Evolutionary conservation across 805 yeast genomes (phyloP).

Genomic region (Huiozyma naganishii): DNA sequence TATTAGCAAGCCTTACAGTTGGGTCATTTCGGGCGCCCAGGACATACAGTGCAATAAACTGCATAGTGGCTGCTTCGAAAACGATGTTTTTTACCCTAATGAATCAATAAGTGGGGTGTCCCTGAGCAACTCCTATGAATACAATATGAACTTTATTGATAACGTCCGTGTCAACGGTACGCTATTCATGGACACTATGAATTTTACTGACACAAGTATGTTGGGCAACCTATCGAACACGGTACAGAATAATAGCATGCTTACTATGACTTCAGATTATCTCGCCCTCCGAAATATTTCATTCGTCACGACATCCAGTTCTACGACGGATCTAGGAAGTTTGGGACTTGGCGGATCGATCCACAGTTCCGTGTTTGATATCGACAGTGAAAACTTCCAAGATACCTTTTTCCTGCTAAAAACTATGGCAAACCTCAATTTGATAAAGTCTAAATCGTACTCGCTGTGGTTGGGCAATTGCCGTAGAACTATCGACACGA

Average conservation of each 20-base stretch:
- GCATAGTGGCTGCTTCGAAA: conserved; percentile 6
- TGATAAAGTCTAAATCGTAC: conserved; percentile 32
- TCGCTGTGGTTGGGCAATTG: conserved; percentile 32
- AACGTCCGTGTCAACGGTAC: conserved; percentile 16
- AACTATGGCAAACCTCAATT: conserved; percentile 19
- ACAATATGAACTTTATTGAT: conserved; percentile 18
- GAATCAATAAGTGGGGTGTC: conserved; percentile 12
- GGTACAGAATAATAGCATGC: background rate
- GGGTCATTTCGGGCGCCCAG: conserved; percentile 22
- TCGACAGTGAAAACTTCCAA: conserved; percentile 12
- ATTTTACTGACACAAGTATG: conserved; percentile 6
- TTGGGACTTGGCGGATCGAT: conserved; percentile 35
- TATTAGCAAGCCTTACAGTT: conserved; percentile 30
- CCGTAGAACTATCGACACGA: conserved; percentile 9
- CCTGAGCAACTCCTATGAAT: conserved; percentile 5
- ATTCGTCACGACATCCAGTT: conserved; percentile 30
- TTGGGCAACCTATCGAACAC: background rate
- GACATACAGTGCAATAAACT: conserved; percentile 5
- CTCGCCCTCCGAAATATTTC: conserved; percentile 11
- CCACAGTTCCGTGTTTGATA: conserved; percentile 7
- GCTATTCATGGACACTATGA: conserved; percentile 15
- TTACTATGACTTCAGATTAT: background rate
- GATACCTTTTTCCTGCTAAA: conserved; percentile 27
- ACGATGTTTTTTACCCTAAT: conserved; percentile 8
- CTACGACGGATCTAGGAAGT: conserved; percentile 33